Evolutionary conservation across 1,284 basidiomycete genomes (phyloP), one percentile per base, ranked within the genome.

Genomic region (Irpex sp.): DNA sequence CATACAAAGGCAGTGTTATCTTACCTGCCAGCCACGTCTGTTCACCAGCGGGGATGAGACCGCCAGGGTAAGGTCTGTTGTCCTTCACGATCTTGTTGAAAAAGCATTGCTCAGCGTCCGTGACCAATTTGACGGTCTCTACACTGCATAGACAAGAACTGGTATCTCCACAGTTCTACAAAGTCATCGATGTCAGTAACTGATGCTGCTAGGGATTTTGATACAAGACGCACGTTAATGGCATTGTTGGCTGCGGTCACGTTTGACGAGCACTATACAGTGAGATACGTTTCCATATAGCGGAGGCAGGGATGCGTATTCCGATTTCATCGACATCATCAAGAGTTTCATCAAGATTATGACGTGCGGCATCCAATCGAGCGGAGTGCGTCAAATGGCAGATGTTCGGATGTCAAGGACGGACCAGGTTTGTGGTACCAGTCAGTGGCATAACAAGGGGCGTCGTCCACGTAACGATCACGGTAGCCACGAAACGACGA

Each of bases 81-180:
- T 73, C 74, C 5, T 70, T 68, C 67, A 91, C 81, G 43, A 89
- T 74, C 61, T 76, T 72, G 54, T 73, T 72, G 70, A 88, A 86
- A 78, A 87, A 81, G 77, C 89, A 90, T 68, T 86, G 81, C 70
- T 91, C 81, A 73, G 88, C 89, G 21, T 65, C 58, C 0, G 76
- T 72, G 61, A 91, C 73, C 0, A 71, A 65, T 0, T 69, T 58
- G 33, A 83, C 76, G 1, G 81, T 81, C 39, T n/a, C 39, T 13
- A 13, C 13, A 46, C n/a, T n/a, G 39, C 39, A 46, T n/a, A 46
- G 39, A 46, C 39, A 46, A 46, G 39, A 11, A 90, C 11, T 64
- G 63, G 51, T 80, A 65, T 82, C 73, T 13, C 64, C 64, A 57
- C 75, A 56, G 3, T 26, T 49, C 36, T 26, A 55, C 61, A n/a